phyloP scores from a whole-genome alignment of 2,329 filamentous ascomycete species.

The Ophiostoma angusticollis region DNA sequence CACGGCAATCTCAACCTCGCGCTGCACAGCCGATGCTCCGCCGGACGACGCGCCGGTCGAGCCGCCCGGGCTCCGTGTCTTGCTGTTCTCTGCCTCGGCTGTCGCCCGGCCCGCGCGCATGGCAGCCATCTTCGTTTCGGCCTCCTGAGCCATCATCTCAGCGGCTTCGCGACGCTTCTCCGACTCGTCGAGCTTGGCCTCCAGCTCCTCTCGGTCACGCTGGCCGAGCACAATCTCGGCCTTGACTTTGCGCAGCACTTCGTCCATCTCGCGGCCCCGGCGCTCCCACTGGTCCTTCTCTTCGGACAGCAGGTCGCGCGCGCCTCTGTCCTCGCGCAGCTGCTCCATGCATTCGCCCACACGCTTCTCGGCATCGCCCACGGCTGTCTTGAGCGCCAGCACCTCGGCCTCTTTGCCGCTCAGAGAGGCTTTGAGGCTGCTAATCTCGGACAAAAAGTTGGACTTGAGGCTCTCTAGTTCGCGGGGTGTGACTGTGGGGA shows the following conservation, averaged over 20 bases:
- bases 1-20: conserved; percentile 71
- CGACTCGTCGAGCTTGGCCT: conserved; percentile 61
- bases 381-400: conserved; percentile 70
- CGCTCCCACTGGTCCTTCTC: conserved; percentile 78
- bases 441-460: conserved; percentile 80
- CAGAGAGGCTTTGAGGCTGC: conserved; percentile 80
- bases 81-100: conserved; percentile 7
- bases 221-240: conserved; percentile 69
- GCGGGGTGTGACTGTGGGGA: conserved; percentile 80
- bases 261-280: conserved; percentile 75
- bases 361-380: conserved; percentile 81
- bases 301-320: conserved; percentile 57
- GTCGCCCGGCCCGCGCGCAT: conserved; percentile 51
- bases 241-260: conserved; percentile 63
- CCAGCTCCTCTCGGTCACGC: conserved; percentile 67
- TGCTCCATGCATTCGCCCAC: conserved; percentile 78
- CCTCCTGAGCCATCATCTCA: conserved; percentile 63
- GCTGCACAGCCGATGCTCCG: conserved; percentile 15
- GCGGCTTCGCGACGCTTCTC: conserved; percentile 63
- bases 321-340: conserved; percentile 60
- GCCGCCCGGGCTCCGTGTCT: conserved; percentile 2
- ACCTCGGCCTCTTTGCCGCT: conserved; percentile 91
- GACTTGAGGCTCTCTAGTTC: conserved; percentile 92
- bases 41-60: conserved; percentile 35
- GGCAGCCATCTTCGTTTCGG: conserved; percentile 61